phyloP scores from a whole-genome alignment of 768 basidiomycete genomes.

The Collybia sp. region DNA sequence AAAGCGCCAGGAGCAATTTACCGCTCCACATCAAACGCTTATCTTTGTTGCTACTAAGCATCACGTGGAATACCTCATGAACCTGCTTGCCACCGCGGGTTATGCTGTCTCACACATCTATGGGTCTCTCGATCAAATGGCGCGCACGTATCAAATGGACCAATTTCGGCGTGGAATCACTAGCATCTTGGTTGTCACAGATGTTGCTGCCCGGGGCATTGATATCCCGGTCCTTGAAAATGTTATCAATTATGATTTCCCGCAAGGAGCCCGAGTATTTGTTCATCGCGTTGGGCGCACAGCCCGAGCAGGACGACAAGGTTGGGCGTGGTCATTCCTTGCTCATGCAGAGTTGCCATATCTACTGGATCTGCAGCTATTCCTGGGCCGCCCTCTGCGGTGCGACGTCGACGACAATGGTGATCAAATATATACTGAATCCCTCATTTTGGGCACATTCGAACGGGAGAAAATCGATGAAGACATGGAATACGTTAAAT shows the following conservation, averaged over 20 bases:
- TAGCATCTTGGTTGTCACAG: constrained; percentile 90
- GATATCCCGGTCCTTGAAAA: constrained; percentile 96
- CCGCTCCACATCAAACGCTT: constrained; percentile 85
- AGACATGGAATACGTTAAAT: constrained; percentile 75
- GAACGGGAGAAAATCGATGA: constrained; percentile 76
- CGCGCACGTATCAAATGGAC: constrained; percentile 87
- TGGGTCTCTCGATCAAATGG: constrained; percentile 89
- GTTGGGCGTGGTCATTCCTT: constrained; percentile 96
- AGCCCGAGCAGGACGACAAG: constrained; percentile 89
- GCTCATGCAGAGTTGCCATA: constrained; percentile 84
- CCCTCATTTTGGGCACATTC: constrained; percentile 78
- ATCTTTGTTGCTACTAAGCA: constrained; percentile 97
- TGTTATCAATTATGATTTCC: constrained; percentile 98
- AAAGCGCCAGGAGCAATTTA: constrained; percentile 46
- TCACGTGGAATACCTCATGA: constrained; percentile 91
- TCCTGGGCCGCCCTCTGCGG: constrained; percentile 76
- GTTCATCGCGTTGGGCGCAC: constrained; percentile 97
- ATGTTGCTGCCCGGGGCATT: constrained; percentile 96
- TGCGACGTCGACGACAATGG: constrained; percentile 42
- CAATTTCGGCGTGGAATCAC: constrained; percentile 79
- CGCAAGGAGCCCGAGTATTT: constrained; percentile 88
- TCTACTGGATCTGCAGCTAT: constrained; percentile 89
- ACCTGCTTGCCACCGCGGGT: constrained; percentile 72
- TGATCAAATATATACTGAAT: constrained; percentile 64
- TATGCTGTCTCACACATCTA: constrained; percentile 94